Conservation (phyloP, 176 grass and related monocot genomes). For the Aegilops bicornis region DNA sequence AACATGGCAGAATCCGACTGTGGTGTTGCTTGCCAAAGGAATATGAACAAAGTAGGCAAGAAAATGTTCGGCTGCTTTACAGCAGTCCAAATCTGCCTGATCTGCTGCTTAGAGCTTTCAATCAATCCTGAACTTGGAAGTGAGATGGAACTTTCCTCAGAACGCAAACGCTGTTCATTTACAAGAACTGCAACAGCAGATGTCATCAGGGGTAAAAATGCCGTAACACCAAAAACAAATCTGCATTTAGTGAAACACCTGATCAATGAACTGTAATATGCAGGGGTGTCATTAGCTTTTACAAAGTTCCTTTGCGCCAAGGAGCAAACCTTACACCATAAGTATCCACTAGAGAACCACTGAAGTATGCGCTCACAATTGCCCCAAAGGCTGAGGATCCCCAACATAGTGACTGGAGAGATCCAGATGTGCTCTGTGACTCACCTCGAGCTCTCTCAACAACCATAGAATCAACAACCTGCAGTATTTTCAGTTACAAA, state of each 20-base stretch:
- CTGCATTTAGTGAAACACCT: slow-evolving; percentile 38
- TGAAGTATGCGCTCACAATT: slow-evolving; percentile 92
- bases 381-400: slow-evolving; percentile 94
- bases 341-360: slow-evolving; percentile 82
- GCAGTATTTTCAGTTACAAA: slow-evolving; percentile 25
- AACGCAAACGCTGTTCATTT: slow-evolving; percentile 58
- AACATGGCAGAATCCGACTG: slow-evolving; percentile 97
- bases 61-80: slow-evolving; percentile 86
- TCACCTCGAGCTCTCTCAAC: slow-evolving; percentile 98
- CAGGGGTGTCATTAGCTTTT: not conserved
- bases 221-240: slow-evolving; percentile 93
- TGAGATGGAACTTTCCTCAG: slow-evolving; percentile 37
- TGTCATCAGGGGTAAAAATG: slow-evolving; percentile 87
- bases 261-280: slow-evolving; percentile 26
- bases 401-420: slow-evolving; percentile 96
- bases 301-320: not conserved
- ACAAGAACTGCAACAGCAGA: slow-evolving; percentile 91
- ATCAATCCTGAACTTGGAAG: slow-evolving; percentile 52
- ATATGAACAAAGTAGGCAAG: slow-evolving; percentile 88
- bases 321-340: slow-evolving; percentile 86
- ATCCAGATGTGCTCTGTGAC: slow-evolving; percentile 90
- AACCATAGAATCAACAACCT: slow-evolving; percentile 99
- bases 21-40: slow-evolving; percentile 98
- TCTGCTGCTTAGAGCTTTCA: slow-evolving; percentile 65
- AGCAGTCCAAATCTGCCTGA: slow-evolving; percentile 77